Evolutionary conservation across 192 early-diverging fungal genomes (phyloP), one percentile per base, ranked within the genome.

Genomic region (Podila epigama): DNA sequence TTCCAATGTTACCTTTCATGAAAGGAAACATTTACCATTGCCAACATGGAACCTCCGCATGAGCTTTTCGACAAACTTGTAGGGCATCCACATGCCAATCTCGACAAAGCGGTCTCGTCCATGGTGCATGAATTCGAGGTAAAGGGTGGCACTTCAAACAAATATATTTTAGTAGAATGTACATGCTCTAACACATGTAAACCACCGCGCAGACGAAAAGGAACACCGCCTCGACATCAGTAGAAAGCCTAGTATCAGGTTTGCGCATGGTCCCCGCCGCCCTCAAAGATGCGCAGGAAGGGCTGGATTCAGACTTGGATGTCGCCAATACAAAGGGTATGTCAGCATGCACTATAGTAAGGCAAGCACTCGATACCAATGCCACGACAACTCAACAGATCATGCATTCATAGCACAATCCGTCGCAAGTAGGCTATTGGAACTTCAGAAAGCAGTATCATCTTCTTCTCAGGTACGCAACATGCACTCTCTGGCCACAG

Each of bases 121-220:
- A 64, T 77, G 35, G 48, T 60, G 2, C 44, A 77, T 10, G 73
- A 77, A 37, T 77, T 77, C 27, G 73, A 77, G 37, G 73, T 77
- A 67, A 50, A n/a, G n/a, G n/a, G n/a, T n/a, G n/a, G n/a, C n/a
- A n/a, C n/a, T n/a, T n/a, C n/a, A n/a, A n/a, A n/a, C n/a, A n/a
- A n/a, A n/a, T n/a, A n/a, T n/a, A n/a, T n/a, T n/a, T n/a, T n/a
- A n/a, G n/a, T n/a, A 18, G 25, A 48, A 48, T 22, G 44, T 4
- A 20, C 44, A 48, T 20, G 7, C 44, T 48, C 44, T 48, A 4
- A n/a, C n/a, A n/a, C n/a, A n/a, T n/a, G n/a, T n/a, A n/a, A n/a
- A n/a, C n/a, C n/a, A n/a, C n/a, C n/a, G n/a, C n/a, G n/a, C n/a
- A n/a, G n/a, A n/a, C n/a, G n/a, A n/a, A n/a, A n/a, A n/a, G n/a